Base-by-base conservation (phyloP, 768 basidiomycete genomes). In the Cubamyces lactineus region DNA sequence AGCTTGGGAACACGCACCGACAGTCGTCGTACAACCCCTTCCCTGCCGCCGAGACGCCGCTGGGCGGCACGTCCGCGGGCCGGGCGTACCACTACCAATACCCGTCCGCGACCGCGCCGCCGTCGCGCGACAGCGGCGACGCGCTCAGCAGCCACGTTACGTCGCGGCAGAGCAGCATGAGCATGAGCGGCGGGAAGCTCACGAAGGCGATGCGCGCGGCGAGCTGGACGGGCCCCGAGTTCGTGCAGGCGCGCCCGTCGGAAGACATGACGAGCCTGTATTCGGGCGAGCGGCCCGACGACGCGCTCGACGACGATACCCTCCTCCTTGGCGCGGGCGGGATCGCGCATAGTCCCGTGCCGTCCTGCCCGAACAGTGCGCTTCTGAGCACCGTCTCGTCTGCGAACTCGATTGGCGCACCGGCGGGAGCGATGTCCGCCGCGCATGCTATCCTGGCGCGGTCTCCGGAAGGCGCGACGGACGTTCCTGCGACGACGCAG, bases 171-270 rank as follows among this genome's bases (percentile, higher is more conserved):
- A 69, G 67, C 47, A 71, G 72, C 30, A 58, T 66, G 55, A 63
- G 69, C 45, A 52, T 55, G 53, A 30, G 46, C 46, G 70, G 75
- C 53, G 71, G 76, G 7, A 52, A 61, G 53, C 68, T 80, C 43
- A 77, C 77, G 13, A 78, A 80, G 34, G 84, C 82, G 26, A 78
- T 83, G 61, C 78, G 87, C 5, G 87, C 87, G 11, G 85, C 86
- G 52, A 87, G 86, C 67, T 88, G 86, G 87, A 86, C 84, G 0
- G 85, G 77, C 12, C 71, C 78, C 16, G 77, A 74, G 65, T 79
- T 70, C 69, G 70, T 71, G 69, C 70, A 72, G 16, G 63, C 50
- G 55, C 71, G 63, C 70, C 77, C 61, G 49, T 78, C 71, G 73
- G 79, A 78, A 47, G 78, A 79, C 45, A 74, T 79, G 66, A 76